Evolutionary conservation across 1,284 basidiomycete species (phyloP).

Genomic region (Cryptococcus neoformans): DNA sequence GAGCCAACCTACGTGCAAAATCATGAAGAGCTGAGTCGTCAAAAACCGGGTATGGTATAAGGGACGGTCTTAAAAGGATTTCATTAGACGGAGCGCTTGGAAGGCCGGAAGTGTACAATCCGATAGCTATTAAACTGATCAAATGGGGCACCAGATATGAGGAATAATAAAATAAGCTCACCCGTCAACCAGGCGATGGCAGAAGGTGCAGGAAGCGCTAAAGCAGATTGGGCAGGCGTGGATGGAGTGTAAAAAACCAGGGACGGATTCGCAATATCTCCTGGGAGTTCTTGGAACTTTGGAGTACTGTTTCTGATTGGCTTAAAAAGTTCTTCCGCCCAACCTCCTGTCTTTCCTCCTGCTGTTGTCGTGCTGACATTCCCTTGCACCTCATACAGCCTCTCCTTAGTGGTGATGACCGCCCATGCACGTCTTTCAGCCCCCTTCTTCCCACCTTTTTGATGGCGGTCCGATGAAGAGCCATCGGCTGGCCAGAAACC

Average conservation of each 20-base stretch:
- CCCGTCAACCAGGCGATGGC: slow-evolving; percentile 80
- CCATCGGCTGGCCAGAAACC: slow-evolving; percentile 55
- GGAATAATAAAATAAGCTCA: slow-evolving; percentile 51
- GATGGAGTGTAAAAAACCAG: slow-evolving; percentile 67
- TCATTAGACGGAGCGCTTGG: slow-evolving; percentile 30
- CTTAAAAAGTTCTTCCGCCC: slow-evolving; percentile 69
- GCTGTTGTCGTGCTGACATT: slow-evolving; percentile 41
- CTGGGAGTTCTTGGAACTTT: slow-evolving; percentile 82
- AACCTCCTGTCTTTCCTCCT: slow-evolving; percentile 59
- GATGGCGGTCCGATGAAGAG: not conserved
- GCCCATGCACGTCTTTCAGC: slow-evolving; percentile 52
- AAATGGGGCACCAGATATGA: not conserved
- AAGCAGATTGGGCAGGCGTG: slow-evolving; percentile 61
- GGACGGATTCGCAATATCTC: slow-evolving; percentile 67
- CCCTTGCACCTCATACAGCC: slow-evolving; percentile 90
- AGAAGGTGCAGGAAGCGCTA: slow-evolving; percentile 56
- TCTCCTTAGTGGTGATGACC: slow-evolving; percentile 79
- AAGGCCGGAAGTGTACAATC: slow-evolving; percentile 73
- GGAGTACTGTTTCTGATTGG: slow-evolving; percentile 69
- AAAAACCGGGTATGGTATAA: slow-evolving; percentile 57
- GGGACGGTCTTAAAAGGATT: slow-evolving; percentile 32
- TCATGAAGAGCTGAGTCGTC: no score
- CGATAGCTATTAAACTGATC: slow-evolving; percentile 57
- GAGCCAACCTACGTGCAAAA: not conserved
- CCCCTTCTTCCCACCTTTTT: slow-evolving; percentile 11